Evolutionary conservation across 176 grass and related monocot species (phyloP).

Genomic region (maize (Zea mays)): Zm-B73-REFERENCE-NAM-5.0 NC_050104.1:49808001-49808500

Average conservation of each 20-base stretch:
- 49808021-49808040: conserved; percentile 47
- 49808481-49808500: conserved; percentile 12
- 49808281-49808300: conserved; percentile 89
- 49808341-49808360: conserved; percentile 28
- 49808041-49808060: conserved; percentile 52
- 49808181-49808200: conserved; percentile 61
- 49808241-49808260: conserved; percentile 77
- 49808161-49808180: conserved; percentile 74
- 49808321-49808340: conserved; percentile 74
- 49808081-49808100: conserved; percentile 51
- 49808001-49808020: conserved; percentile 66
- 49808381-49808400: background rate
- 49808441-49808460: conserved; percentile 3
- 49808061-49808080: conserved; percentile 56
- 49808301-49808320: conserved; percentile 84
- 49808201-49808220: conserved; percentile 63
- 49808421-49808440: conserved; percentile 13
- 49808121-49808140: conserved; percentile 66
- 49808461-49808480: background rate
- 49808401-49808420: conserved; percentile 11
- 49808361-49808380: background rate
- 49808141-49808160: conserved; percentile 74
- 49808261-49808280: conserved; percentile 73
- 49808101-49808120: conserved; percentile 45
- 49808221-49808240: conserved; percentile 65